These are phyloP conservation scores for Penicillium waksmanii DNA, from an alignment of 495 filamentous ascomycete genomes.

Conservation along the genomic window DNA sequence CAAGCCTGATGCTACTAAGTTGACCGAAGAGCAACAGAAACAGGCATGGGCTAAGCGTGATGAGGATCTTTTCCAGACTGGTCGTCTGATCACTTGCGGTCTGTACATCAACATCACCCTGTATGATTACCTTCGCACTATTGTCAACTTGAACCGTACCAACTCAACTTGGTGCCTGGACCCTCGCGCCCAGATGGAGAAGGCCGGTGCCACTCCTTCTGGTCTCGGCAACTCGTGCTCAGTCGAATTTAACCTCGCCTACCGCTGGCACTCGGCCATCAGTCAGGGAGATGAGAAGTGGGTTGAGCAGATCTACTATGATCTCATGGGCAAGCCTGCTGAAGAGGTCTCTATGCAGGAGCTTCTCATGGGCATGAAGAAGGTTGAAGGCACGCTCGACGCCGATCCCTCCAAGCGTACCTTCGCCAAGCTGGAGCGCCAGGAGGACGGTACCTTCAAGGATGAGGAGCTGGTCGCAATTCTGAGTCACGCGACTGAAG, in stretches of 20 bases:
- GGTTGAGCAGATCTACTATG: slow-evolving; percentile 61
- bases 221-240: slow-evolving; percentile 74
- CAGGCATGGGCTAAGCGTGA: slow-evolving; percentile 75
- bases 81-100: slow-evolving; percentile 75
- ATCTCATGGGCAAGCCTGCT: slow-evolving; percentile 59
- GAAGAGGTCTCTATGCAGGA: slow-evolving; percentile 54
- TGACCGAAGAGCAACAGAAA: slow-evolving; percentile 52
- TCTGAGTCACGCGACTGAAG: slow-evolving; percentile 60
- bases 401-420: slow-evolving; percentile 56
- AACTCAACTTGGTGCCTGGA: slow-evolving; percentile 78
- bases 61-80: slow-evolving; percentile 84
- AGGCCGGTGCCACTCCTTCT: slow-evolving; percentile 60
- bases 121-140: slow-evolving; percentile 82
- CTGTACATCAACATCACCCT: slow-evolving; percentile 85
- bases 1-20: slow-evolving; percentile 52
- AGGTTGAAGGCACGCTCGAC: slow-evolving; percentile 53
- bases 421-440: slow-evolving; percentile 61
- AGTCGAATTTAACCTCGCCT: slow-evolving; percentile 73
- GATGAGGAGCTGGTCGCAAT: slow-evolving; percentile 68
- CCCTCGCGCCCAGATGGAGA: slow-evolving; percentile 50
- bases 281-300: slow-evolving; percentile 67
- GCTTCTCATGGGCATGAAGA: slow-evolving; percentile 56
- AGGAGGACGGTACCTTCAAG: slow-evolving; percentile 59
- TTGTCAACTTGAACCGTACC: slow-evolving; percentile 78
- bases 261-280: slow-evolving; percentile 71